Percentiles rank a stretch among this genome's conserved stretches.
These are phyloP conservation scores for Erigeron canadensis DNA, from an alignment of 129 eudicot species.

Conservation along the genomic window DNA sequence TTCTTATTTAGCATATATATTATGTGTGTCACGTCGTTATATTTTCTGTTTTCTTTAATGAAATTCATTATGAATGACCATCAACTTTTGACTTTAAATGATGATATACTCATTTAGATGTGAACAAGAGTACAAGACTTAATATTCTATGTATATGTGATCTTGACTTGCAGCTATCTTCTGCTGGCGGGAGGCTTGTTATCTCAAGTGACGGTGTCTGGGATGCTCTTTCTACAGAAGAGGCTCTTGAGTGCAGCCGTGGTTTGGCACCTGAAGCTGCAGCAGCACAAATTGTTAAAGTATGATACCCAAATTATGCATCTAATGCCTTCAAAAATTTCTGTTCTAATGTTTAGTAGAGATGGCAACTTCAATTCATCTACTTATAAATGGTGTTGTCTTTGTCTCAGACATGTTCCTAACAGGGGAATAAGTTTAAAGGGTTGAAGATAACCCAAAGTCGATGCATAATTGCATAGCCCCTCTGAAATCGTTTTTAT, in stretches of 20 bases:
- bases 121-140: slow-evolving; percentile 10
- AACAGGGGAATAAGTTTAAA: no score
- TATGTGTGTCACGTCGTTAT: background rate
- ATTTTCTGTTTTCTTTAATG: background rate
- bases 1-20: background rate
- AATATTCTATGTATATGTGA: background rate
- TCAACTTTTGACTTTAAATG: background rate
- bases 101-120: background rate
- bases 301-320: slow-evolving; percentile 27
- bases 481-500: background rate
- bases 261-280: slow-evolving; percentile 93
- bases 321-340: no score
- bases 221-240: slow-evolving; percentile 85
- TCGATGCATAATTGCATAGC: background rate
- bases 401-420: no score
- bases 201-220: slow-evolving; percentile 97
- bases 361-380: no score
- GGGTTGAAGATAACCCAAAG: background rate
- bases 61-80: no score
- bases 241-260: slow-evolving; percentile 73
- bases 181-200: slow-evolving; percentile 87
- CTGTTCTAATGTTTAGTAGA: background rate
- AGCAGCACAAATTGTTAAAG: slow-evolving; percentile 86
- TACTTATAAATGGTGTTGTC: no score
- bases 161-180: slow-evolving; percentile 58